A percentile compares a stretch with the other conserved stretches of the same genome.
These are phyloP conservation scores for Micractinium sp. DNA, from an alignment of 139 green algal species.

Conservation along the genomic window DNA sequence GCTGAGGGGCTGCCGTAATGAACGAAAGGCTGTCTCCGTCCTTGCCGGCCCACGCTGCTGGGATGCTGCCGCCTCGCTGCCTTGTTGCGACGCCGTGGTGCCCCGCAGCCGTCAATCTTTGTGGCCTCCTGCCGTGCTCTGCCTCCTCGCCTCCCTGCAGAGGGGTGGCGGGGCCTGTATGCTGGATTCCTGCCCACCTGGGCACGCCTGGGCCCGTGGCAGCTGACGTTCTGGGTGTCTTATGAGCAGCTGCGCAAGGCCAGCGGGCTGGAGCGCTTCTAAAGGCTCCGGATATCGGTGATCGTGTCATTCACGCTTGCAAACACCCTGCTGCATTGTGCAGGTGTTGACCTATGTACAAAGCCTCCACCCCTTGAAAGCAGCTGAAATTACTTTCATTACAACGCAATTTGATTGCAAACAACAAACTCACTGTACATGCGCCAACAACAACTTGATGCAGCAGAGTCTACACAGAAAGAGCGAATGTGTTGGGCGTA, in stretches of 20 bases:
- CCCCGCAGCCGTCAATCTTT: not conserved
- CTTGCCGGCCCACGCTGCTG: not conserved
- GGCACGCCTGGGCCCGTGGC: constrained; percentile 73
- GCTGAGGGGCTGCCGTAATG: not conserved
- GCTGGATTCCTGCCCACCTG: constrained; percentile 79
- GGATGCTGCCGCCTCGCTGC: not conserved
- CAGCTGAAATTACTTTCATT: too few relatives aligned
- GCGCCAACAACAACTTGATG: too few relatives aligned
- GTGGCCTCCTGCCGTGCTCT: not conserved
- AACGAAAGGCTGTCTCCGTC: not conserved
- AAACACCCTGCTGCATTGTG: too few relatives aligned
- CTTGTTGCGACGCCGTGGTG: not conserved
- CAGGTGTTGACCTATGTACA: too few relatives aligned
- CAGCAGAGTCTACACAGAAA: too few relatives aligned
- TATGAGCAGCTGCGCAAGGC: constrained; percentile 60
- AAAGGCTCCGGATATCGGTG: too few relatives aligned
- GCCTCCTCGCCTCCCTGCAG: constrained; percentile 6
- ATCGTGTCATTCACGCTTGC: too few relatives aligned
- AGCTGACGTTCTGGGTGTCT: constrained; percentile 71
- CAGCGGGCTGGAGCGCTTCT: constrained; percentile 51
- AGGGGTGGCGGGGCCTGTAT: constrained; percentile 65
- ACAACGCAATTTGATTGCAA: too few relatives aligned
- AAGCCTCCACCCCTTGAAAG: too few relatives aligned
- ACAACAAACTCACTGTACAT: too few relatives aligned
- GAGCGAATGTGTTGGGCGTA: too few relatives aligned